These are phyloP conservation scores for Peniophora sp. DNA, from an alignment of 1,284 basidiomycete genomes.

Conservation along the genomic window DNA sequence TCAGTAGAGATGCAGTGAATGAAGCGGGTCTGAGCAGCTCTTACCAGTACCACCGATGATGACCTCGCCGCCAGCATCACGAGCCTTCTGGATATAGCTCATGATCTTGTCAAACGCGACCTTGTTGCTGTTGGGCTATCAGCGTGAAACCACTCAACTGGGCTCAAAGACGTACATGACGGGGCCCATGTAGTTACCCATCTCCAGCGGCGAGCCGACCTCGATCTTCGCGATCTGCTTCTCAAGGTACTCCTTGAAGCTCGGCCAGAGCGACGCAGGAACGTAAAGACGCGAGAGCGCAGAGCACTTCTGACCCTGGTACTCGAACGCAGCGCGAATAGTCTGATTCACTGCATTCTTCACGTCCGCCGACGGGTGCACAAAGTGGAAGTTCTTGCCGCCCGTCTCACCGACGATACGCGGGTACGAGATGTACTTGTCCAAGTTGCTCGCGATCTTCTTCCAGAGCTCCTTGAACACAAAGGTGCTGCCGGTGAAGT, in stretches of 20 bases:
- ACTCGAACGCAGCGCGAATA: slow-evolving; percentile 91
- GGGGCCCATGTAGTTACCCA: slow-evolving; percentile 88
- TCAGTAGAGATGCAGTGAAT: not conserved
- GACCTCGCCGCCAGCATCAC: slow-evolving; percentile 83
- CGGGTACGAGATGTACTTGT: slow-evolving; percentile 84
- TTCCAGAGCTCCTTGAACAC: slow-evolving; percentile 97
- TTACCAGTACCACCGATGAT: slow-evolving; percentile 77
- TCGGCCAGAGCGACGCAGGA: slow-evolving; percentile 75
- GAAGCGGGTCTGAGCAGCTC: slow-evolving; percentile 16
- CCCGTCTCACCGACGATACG: slow-evolving; percentile 95
- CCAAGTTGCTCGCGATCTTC: slow-evolving; percentile 85
- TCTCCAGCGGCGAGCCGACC: slow-evolving; percentile 76
- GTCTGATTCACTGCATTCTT: slow-evolving; percentile 85
- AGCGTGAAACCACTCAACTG: not conserved
- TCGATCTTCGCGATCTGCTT: slow-evolving; percentile 78
- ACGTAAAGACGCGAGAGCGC: slow-evolving; percentile 92
- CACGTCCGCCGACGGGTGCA: slow-evolving; percentile 85
- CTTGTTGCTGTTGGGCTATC: slow-evolving; percentile 43
- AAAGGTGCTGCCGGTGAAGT: slow-evolving; percentile 96
- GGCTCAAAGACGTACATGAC: slow-evolving; percentile 65
- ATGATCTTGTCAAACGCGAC: slow-evolving; percentile 87
- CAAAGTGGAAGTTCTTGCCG: slow-evolving; percentile 97
- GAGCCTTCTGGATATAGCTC: slow-evolving; percentile 83
- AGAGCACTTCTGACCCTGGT: slow-evolving; percentile 98
- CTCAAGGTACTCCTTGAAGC: slow-evolving; percentile 79